These are phyloP conservation scores for Claviceps fusiformis DNA, from an alignment of 2,329 filamentous ascomycete species.

Conservation along the genomic window DNA sequence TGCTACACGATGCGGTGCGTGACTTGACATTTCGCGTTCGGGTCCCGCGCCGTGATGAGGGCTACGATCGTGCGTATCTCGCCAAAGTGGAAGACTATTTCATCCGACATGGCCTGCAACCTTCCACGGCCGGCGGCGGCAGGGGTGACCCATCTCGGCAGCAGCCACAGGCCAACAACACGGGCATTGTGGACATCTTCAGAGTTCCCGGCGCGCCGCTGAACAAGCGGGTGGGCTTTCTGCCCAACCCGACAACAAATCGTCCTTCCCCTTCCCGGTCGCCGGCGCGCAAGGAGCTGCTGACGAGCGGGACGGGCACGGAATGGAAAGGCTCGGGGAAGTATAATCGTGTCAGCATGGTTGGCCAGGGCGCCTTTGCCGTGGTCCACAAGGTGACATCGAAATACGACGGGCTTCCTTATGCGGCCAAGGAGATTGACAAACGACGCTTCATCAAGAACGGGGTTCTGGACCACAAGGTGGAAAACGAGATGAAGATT, in stretches of 20 bases:
- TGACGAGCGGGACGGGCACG: constrained; percentile 25
- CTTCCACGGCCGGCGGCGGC: constrained; percentile 28
- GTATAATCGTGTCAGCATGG: constrained; percentile 70
- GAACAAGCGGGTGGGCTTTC: constrained; percentile 4
- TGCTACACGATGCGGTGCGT: constrained; percentile 33
- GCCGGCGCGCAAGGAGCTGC: constrained; percentile 14
- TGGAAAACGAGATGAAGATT: constrained; percentile 94
- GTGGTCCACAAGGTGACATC: constrained; percentile 83
- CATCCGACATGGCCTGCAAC: constrained; percentile 20
- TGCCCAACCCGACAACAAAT: constrained; percentile 2
- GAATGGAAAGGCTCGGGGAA: constrained; percentile 73
- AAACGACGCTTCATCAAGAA: constrained; percentile 91
- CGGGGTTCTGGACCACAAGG: constrained; percentile 74
- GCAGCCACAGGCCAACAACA: constrained; percentile 5
- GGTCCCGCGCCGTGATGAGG: constrained; percentile 61
- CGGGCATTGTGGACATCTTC: constrained; percentile 30
- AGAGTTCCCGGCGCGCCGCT: constrained; percentile 11
- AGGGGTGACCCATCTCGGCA: constrained; percentile 28
- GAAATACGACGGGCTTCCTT: constrained; percentile 69
- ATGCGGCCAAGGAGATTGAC: constrained; percentile 88
- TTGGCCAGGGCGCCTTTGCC: constrained; percentile 92
- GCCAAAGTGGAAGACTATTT: constrained; percentile 59
- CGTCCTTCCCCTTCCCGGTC: constrained; percentile 9
- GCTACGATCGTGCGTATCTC: constrained; percentile 50
- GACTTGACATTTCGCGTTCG: constrained; percentile 76